Percentiles rank a stretch among this genome's conserved stretches.
Conservation (phyloP, 306 rosid genomes). For the Calophaca sinica region DNA sequence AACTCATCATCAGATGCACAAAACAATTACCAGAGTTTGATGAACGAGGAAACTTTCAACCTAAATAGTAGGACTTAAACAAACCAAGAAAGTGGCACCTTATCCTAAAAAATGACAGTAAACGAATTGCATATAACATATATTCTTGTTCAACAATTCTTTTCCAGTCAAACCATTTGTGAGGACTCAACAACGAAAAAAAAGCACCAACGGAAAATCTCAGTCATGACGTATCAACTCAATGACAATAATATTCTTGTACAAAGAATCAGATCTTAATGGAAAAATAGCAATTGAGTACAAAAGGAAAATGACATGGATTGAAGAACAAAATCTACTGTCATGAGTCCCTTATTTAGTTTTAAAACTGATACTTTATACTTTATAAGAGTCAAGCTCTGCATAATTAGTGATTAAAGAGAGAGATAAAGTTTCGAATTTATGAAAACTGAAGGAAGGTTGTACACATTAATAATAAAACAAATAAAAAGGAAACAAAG, state of each 20-base stretch:
- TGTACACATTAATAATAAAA: background rate
- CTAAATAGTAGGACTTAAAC: background rate
- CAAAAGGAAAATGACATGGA: too few relatives aligned
- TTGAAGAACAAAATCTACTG: too few relatives aligned
- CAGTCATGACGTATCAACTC: background rate
- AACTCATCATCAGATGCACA: slow-evolving; percentile 15
- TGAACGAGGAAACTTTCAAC: background rate
- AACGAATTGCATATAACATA: slow-evolving; percentile 1
- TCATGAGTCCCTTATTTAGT: background rate
- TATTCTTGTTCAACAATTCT: background rate
- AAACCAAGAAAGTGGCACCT: background rate
- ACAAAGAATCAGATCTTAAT: slow-evolving; percentile 1
- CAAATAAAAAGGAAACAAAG: slow-evolving; percentile 8
- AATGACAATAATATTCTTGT: slow-evolving; percentile 13
- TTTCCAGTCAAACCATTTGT: background rate
- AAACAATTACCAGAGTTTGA: slow-evolving; percentile 5
- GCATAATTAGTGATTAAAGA: slow-evolving; percentile 13
- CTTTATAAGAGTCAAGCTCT: background rate
- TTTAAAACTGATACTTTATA: background rate
- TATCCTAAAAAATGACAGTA: slow-evolving; percentile 22
- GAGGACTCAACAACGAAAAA: too few relatives aligned
- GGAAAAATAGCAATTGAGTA: slow-evolving; percentile 17
- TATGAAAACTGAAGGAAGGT: slow-evolving; percentile 14
- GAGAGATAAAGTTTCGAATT: background rate
- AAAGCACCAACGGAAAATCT: background rate